These are phyloP conservation scores for Paecilomyces niveus DNA, from an alignment of 2,329 filamentous ascomycete species.

Conservation along the genomic window DNA sequence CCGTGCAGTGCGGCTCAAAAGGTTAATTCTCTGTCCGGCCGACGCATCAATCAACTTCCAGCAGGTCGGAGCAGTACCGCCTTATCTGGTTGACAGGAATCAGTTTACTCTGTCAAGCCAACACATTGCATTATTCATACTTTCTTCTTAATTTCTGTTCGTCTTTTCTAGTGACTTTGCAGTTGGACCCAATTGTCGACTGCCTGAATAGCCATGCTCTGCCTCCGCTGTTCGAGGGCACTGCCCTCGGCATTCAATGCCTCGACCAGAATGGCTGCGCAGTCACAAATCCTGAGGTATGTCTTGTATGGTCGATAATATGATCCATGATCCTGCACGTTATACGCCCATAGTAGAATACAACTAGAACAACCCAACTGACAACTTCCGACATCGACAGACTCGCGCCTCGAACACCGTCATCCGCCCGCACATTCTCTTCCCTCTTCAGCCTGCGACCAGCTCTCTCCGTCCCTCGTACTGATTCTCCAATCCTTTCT, in stretches of 20 bases:
- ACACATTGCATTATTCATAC: neutral
- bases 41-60: neutral
- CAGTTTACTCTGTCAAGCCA: neutral
- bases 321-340: neutral
- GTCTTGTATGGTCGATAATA: neutral
- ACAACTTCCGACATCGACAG: neutral
- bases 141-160: neutral
- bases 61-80: neutral
- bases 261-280: neutral
- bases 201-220: slow-evolving; percentile 20
- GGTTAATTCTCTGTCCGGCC: neutral
- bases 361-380: neutral
- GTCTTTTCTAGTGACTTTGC: neutral
- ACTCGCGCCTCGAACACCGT: neutral
- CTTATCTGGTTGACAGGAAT: neutral
- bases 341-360: neutral
- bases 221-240: slow-evolving; percentile 23
- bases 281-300: neutral
- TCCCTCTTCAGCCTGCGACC: slow-evolving; percentile 27
- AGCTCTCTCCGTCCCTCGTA: slow-evolving; percentile 33
- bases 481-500: slow-evolving; percentile 23
- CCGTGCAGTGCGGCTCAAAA: slow-evolving; percentile 1
- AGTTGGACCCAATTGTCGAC: neutral
- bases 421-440: slow-evolving; percentile 15
- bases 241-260: slow-evolving; percentile 20